A percentile compares a stretch with the other conserved stretches of the same genome.
phyloP scores from a whole-genome alignment of 352 stramenopile species.

The Saprolegnia diclina region DNA sequence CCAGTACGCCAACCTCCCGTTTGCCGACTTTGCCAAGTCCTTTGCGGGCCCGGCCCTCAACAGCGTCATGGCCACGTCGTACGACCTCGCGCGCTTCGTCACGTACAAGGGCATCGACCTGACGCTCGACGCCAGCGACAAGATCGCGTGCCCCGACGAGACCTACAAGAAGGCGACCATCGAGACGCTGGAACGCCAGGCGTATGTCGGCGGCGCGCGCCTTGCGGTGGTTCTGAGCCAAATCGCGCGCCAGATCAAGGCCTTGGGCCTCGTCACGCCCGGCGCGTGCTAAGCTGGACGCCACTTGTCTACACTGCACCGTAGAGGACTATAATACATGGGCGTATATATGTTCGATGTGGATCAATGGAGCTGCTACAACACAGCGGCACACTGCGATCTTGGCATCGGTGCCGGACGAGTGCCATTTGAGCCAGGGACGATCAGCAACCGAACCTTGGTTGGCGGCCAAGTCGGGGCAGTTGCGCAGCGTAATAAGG shows the following conservation, averaged over 20 bases:
- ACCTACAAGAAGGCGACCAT: conserved; percentile 37
- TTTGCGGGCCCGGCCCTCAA: conserved; percentile 34
- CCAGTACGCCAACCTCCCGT: conserved; percentile 39
- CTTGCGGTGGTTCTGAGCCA: conserved; percentile 54
- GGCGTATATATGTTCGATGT: too few relatives aligned
- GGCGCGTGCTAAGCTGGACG: not conserved
- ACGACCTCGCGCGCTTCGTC: conserved; percentile 36
- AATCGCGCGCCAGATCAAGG: conserved; percentile 43
- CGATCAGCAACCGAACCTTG: too few relatives aligned
- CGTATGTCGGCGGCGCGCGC: conserved; percentile 44
- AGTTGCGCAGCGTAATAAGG: too few relatives aligned
- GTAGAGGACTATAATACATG: too few relatives aligned
- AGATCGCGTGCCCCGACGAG: conserved; percentile 37
- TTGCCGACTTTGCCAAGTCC: conserved; percentile 33
- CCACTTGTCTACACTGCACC: too few relatives aligned
- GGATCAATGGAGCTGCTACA: too few relatives aligned
- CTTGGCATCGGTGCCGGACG: too few relatives aligned
- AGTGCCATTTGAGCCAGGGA: too few relatives aligned
- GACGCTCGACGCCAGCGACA: conserved; percentile 29
- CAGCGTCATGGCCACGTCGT: conserved; percentile 40
- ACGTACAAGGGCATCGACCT: conserved; percentile 42
- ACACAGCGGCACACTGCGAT: too few relatives aligned
- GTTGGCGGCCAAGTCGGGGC: too few relatives aligned
- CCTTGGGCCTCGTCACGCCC: not conserved
- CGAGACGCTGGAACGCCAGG: conserved; percentile 41